These are phyloP conservation scores for Xylaria curta DNA, from an alignment of 495 filamentous ascomycete genomes.

Conservation along the genomic window DNA sequence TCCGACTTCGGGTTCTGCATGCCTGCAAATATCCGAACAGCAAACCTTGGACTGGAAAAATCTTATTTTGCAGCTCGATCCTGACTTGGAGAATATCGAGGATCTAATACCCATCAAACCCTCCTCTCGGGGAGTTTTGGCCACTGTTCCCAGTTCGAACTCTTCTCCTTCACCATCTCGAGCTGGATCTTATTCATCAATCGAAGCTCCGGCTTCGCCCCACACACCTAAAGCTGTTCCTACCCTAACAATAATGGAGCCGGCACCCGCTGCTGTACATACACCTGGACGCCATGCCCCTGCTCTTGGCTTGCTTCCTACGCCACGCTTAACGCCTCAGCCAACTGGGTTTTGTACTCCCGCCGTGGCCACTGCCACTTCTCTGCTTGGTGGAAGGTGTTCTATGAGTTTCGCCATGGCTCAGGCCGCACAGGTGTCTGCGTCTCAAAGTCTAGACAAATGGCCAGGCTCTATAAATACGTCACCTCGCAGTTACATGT, in stretches of 20 bases:
- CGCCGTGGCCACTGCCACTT: conserved; percentile 78
- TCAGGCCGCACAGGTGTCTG: conserved; percentile 68
- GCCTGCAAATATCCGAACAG: conserved; percentile 46
- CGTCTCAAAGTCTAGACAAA: conserved; percentile 61
- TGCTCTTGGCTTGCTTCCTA: conserved; percentile 72
- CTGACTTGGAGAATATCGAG: conserved; percentile 73
- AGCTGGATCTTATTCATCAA: conserved; percentile 5
- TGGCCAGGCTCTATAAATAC: conserved; percentile 65
- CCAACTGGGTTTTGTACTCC: conserved; percentile 78
- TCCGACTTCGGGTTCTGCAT: conserved; percentile 60
- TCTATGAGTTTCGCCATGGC: conserved; percentile 84
- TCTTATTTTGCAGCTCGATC: conserved; percentile 77
- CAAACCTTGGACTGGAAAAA: conserved; percentile 71
- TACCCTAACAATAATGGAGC: conserved; percentile 67
- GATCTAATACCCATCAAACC: conserved; percentile 47
- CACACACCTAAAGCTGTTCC: conserved; percentile 51
- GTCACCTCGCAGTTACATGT: conserved; percentile 62
- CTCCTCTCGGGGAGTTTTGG: conserved; percentile 33
- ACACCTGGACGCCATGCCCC: conserved; percentile 53
- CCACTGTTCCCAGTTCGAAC: conserved; percentile 43
- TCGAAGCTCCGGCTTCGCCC: conserved; percentile 47
- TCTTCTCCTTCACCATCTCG: conserved; percentile 40
- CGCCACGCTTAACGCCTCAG: conserved; percentile 82
- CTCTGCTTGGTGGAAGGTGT: conserved; percentile 53
- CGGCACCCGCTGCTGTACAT: conserved; percentile 61